Percentiles rank a stretch among this genome's conserved stretches.
phyloP scores from a whole-genome alignment of 2,329 filamentous ascomycete genomes.

The Aureobasidium pullulans region DNA sequence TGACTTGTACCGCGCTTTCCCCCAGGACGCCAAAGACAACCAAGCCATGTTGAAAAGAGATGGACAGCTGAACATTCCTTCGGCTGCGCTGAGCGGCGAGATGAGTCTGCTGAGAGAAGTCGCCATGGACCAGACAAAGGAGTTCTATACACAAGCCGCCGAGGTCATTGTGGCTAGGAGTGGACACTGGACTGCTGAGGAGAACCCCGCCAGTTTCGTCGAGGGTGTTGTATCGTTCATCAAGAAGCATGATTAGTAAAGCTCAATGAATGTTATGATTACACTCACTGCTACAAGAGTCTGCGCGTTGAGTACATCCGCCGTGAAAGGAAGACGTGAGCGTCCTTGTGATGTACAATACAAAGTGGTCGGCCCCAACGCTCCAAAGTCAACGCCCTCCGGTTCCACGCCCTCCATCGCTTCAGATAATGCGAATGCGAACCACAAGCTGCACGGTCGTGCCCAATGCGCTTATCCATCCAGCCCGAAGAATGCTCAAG shows the following conservation, averaged over 20 bases:
- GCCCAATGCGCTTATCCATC: no score
- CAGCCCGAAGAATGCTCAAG: no score
- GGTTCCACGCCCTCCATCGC: no score
- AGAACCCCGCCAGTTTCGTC: constrained; percentile 33
- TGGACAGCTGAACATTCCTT: constrained; percentile 26
- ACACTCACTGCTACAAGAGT: no score
- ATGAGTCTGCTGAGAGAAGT: constrained; percentile 21
- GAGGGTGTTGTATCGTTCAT: constrained; percentile 26
- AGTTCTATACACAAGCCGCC: constrained; percentile 27
- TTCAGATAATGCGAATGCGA: no score
- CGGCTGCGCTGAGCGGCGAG: constrained; percentile 27
- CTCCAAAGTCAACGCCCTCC: no score
- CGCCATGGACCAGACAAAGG: constrained; percentile 25
- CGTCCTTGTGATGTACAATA: no score
- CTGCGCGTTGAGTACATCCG: no score
- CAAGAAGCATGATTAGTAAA: constrained; percentile 16
- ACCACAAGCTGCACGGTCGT: no score
- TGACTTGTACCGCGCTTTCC: constrained; percentile 29
- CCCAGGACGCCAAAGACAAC: constrained; percentile 28
- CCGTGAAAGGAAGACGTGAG: no score
- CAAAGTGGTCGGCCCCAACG: no score
- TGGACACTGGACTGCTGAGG: constrained; percentile 33
- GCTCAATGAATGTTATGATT: no score
- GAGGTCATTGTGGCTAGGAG: constrained; percentile 22
- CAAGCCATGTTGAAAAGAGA: constrained; percentile 23